Conservation (phyloP, 1,139 yeast species). For the Saccharomyces hybrid region DNA sequence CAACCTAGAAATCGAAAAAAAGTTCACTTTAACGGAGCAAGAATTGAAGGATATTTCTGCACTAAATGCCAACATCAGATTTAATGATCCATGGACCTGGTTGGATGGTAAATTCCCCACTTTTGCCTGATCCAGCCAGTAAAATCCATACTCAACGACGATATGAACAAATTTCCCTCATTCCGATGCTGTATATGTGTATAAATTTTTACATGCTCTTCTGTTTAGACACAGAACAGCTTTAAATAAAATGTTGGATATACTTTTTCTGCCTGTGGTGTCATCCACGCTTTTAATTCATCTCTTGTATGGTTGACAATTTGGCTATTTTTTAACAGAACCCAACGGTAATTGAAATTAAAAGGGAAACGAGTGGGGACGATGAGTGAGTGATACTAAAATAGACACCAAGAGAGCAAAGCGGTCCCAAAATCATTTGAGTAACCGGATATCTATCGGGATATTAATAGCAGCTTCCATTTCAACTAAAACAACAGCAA, state of each 20-base stretch:
- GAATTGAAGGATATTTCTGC: slow-evolving; percentile 46
- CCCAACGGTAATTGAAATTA: not conserved
- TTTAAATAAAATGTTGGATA: not conserved
- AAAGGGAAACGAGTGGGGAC: not conserved
- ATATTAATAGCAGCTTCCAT: not conserved
- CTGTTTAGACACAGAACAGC: not conserved
- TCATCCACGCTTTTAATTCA: not conserved
- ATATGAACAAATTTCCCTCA: not conserved
- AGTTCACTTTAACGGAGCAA: slow-evolving; percentile 43
- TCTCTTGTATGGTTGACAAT: not conserved
- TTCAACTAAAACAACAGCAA: not conserved
- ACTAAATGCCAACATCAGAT: slow-evolving; percentile 64
- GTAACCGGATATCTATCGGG: not conserved
- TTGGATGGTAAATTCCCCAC: slow-evolving; percentile 30
- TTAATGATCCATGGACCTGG: slow-evolving; percentile 85
- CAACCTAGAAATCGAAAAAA: slow-evolving; percentile 48
- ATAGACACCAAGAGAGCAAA: not conserved
- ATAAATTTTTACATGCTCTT: not conserved
- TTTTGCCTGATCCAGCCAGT: slow-evolving; percentile 12
- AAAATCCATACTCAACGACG: not conserved
- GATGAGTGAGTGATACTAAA: not conserved
- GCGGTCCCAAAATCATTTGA: not conserved
- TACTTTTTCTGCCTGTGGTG: not conserved
- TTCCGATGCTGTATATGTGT: not conserved
- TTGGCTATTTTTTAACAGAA: not conserved